Evolutionary conservation across 345 rosid species (phyloP), one percentile per base, ranked within the genome.

Genomic region (Mallotus nudiflorus): DNA sequence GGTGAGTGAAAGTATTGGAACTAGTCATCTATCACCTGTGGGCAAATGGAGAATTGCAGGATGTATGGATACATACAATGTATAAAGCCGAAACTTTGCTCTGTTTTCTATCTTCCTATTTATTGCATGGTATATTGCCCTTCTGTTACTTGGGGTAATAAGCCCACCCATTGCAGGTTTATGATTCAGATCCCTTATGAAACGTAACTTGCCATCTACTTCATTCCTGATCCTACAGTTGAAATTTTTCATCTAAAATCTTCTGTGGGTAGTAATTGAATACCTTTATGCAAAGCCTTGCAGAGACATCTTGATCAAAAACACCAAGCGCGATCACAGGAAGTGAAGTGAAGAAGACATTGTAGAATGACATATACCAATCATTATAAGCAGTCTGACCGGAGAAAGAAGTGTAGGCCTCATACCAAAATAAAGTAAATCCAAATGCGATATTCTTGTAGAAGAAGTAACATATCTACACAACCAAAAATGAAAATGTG

Each of bases 301-400:
- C 91, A 58, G 97, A 90, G 73, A 94, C 92, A n/a, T 94, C 98
- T 76, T 91, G 97, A 77, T 94, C 98, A 0, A 94, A 88, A 78
- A 91, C 93, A 62, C 98, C 97, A 11, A 94, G 92, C 9, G 98
- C 96, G 10, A 91, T 87, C n/a, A 88, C 98, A 2, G 98, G 98
- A 68, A 91, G 93, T 3, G 98, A 91, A 48, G 98, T 94, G 87
- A 94, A 94, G 89, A 94, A 91, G 67, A 91, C 98, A 20, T 94
- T 94, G 68, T 90, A 94, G 80, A 87, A 78, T 3, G 98, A 76
- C 98, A 94, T 89, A 75, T 89, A 85, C 98, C 98, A 94, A 62
- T 94, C 98, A 5, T 94, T 94, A 67, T 94, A 94, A 35, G 97
- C 97, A 16, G 98, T 87, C 80, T 84, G 88, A 0, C 97, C 98